Evolutionary conservation across 306 rosid genomes (phyloP).

Genomic region (Vigna mungo): DNA sequence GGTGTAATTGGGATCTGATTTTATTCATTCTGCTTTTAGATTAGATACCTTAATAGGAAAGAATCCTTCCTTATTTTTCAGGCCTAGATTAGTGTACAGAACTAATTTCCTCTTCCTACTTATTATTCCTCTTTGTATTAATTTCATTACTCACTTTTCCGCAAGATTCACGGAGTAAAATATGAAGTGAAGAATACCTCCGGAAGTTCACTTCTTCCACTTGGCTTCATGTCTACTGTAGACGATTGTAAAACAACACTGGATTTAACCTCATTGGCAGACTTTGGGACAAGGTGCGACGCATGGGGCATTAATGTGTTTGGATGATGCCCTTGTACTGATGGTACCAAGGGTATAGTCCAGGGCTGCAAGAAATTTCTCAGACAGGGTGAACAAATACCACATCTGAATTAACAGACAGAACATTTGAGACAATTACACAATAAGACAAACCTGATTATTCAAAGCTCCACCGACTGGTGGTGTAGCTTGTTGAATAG

Average conservation of each 20-base stretch:
- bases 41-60: too few species aligned
- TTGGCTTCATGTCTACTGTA: slow-evolving; percentile 56
- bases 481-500: slow-evolving; percentile 58
- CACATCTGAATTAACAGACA: slow-evolving; percentile 30
- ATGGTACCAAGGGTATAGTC: slow-evolving; percentile 49
- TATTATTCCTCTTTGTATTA: background rate
- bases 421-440: slow-evolving; percentile 38
- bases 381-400: slow-evolving; percentile 42
- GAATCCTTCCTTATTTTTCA: background rate
- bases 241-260: slow-evolving; percentile 54
- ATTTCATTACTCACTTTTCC: background rate
- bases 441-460: slow-evolving; percentile 64
- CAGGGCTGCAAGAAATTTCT: slow-evolving; percentile 61
- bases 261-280: slow-evolving; percentile 47
- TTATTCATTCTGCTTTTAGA: too few species aligned
- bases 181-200: slow-evolving; percentile 55
- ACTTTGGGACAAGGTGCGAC: slow-evolving; percentile 49
- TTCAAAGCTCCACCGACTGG: slow-evolving; percentile 59
- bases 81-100: background rate
- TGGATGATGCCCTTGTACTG: slow-evolving; percentile 56
- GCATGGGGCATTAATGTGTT: slow-evolving; percentile 56
- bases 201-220: slow-evolving; percentile 83
- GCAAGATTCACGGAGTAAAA: slow-evolving; percentile 26
- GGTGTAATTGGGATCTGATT: too few species aligned
- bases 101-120: background rate